A percentile compares a stretch with the other conserved stretches of the same genome.
Evolutionary conservation across 169 alveolate species (phyloP).

Genomic region (Toxoplasma gondii): DNA sequence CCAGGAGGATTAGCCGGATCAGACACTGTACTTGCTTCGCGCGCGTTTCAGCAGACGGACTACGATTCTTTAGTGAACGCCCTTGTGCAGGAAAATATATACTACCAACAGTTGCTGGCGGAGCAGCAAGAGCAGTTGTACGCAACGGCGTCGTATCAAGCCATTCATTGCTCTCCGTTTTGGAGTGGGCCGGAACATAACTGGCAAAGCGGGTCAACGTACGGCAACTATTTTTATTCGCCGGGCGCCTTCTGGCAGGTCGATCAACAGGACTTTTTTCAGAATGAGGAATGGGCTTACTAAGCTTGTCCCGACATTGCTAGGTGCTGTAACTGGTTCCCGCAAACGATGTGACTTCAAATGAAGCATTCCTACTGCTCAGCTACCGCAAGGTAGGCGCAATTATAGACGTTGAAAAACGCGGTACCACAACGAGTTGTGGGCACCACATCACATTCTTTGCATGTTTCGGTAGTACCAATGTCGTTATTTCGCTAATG

Average conservation of each 20-base stretch:
- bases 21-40: background rate
- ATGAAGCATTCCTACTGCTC: too few relatives aligned
- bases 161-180: background rate
- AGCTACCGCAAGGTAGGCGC: too few relatives aligned
- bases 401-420: too few relatives aligned
- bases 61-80: background rate
- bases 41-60: background rate
- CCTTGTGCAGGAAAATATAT: background rate
- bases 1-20: slow-evolving; percentile 17
- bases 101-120: slow-evolving; percentile 27
- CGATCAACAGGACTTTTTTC: too few relatives aligned
- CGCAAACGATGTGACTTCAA: too few relatives aligned
- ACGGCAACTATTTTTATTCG: background rate
- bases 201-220: background rate
- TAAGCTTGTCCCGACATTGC: too few relatives aligned
- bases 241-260: background rate
- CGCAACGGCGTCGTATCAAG: background rate
- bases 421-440: too few relatives aligned
- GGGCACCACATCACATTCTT: too few relatives aligned
- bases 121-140: background rate
- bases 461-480: too few relatives aligned
- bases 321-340: too few relatives aligned
- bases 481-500: too few relatives aligned
- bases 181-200: background rate
- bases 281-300: background rate